These are phyloP conservation scores for Pseudoneurospora amorphoporcata DNA, from an alignment of 495 filamentous ascomycete species.

Conservation along the genomic window DNA sequence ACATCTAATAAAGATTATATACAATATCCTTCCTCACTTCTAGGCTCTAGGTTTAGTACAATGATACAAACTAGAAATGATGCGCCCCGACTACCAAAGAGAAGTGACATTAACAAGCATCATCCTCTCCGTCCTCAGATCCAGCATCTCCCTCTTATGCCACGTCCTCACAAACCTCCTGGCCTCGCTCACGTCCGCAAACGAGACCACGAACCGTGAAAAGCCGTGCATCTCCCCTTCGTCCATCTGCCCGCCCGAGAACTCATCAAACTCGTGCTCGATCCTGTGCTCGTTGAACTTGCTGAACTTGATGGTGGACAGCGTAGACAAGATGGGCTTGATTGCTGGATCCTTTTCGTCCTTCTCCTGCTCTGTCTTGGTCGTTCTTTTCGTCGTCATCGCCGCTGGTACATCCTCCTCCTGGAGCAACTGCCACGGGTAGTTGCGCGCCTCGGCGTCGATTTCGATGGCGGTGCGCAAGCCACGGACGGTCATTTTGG, in stretches of 20 bases:
- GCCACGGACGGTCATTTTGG: conserved; percentile 5
- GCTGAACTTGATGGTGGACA: not conserved
- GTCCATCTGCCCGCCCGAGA: not conserved
- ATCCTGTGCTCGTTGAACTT: not conserved
- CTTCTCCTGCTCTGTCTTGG: not conserved
- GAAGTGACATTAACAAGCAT: conserved; percentile 32
- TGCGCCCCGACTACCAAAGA: conserved; percentile 30
- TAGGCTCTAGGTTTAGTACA: not conserved
- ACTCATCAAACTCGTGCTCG: not conserved
- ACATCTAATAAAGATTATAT: not conserved
- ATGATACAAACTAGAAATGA: not conserved
- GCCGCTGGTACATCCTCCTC: conserved; percentile 13
- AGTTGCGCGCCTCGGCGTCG: conserved; percentile 31
- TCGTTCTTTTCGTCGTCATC: conserved; percentile 11
- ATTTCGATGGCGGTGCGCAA: conserved; percentile 27
- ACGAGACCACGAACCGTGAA: conserved; percentile 38
- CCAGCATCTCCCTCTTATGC: conserved; percentile 39
- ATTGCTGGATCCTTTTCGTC: not conserved
- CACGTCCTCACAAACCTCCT: conserved; percentile 46
- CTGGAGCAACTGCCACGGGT: conserved; percentile 31
- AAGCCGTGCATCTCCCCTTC: conserved; percentile 3
- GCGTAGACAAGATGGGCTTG: not conserved
- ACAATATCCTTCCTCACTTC: too few species aligned
- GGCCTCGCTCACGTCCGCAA: conserved; percentile 38
- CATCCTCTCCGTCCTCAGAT: conserved; percentile 9